These are phyloP conservation scores for Fusarium sp. DNA, from an alignment of 2,329 filamentous ascomycete species.

Conservation along the genomic window DNA sequence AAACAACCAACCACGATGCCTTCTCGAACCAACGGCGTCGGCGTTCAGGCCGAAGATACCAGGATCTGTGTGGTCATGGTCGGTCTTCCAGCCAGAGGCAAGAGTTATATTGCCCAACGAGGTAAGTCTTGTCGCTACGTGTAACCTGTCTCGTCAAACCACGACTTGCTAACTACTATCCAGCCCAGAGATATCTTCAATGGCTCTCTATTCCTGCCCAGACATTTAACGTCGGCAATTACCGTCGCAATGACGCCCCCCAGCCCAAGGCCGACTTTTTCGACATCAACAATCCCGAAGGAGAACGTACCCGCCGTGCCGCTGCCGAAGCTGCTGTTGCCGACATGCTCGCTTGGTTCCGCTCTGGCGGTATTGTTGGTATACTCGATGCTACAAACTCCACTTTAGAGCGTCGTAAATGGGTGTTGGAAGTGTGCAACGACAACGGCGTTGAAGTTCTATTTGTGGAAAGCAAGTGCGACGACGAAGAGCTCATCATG, in stretches of 20 bases:
- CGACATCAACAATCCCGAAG: conserved; percentile 88
- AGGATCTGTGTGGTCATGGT: conserved; percentile 99
- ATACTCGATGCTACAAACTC: conserved; percentile 98
- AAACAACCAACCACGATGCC: conserved; percentile 55
- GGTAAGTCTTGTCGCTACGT: conserved; percentile 67
- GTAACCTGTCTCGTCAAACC: not conserved
- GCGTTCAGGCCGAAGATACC: conserved; percentile 92
- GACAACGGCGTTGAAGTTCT: conserved; percentile 86
- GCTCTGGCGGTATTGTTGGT: conserved; percentile 83
- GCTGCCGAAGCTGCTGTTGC: conserved; percentile 91
- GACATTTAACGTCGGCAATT: conserved; percentile 98
- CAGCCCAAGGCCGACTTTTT: conserved; percentile 96
- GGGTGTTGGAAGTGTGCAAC: conserved; percentile 86
- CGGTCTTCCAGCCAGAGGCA: conserved; percentile 92
- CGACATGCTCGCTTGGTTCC: conserved; percentile 97
- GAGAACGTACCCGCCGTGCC: conserved; percentile 87
- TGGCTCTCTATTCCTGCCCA: conserved; percentile 96
- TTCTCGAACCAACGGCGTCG: conserved; percentile 72
- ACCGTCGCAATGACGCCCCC: conserved; percentile 89
- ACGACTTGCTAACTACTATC: conserved; percentile 21
- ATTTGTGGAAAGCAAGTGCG: conserved; percentile 97
- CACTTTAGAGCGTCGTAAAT: conserved; percentile 87
- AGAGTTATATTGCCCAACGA: conserved; percentile 98
- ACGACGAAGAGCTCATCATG: conserved; percentile 97
- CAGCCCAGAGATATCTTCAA: conserved; percentile 91